Evolutionary conservation across 2,329 filamentous ascomycete species (phyloP), one percentile per base, ranked within the genome.

Genomic region (Neurospora sp.): DNA sequence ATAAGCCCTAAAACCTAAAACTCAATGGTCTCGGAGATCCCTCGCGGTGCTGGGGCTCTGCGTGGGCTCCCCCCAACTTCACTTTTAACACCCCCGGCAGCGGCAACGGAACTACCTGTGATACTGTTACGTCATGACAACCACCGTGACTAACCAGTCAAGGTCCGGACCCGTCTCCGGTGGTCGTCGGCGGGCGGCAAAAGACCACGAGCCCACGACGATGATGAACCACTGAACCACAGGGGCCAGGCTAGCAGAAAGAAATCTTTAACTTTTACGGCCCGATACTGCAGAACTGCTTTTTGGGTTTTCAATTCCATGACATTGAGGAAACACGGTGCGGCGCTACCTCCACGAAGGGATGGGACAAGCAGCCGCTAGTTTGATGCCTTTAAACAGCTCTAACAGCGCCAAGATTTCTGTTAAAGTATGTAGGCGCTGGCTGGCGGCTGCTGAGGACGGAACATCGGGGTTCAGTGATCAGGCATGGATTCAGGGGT

Each of bases 121-220:
- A 62, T 62, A 36, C 15, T 67, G 62, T 69, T 69, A 69, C 68
- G 68, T 69, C 68, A 69, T 69, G 68, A 46, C 68, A 69, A 67
- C 62, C 36, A 62, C 52, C 52, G 52, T 62, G 52, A 62, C 52
- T 62, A 62, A 36, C 52, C 23, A 62, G 46, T 15, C 46, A 52
- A 23, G 46, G 43, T 23, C 43, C 43, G 43, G 23, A 33, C 52
- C 9, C 52, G 23, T 62, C 13, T 36, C 33, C 33, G 7, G 46
- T 58, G 46, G 46, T 58, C 19, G 46, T 15, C 46, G 46, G 13
- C 23, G 46, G 46, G 46, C 46, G 46, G 19, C 23, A 58, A 33
- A 28, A 23, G 46, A 33, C 17, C 46, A 28, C 19, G 23, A 28
- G 38, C 9, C 40, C 40, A 46, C 46, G 46, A 58, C 46, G 46